Conservation (phyloP, 768 basidiomycete species). For the Leccinum truebloodii region DNA sequence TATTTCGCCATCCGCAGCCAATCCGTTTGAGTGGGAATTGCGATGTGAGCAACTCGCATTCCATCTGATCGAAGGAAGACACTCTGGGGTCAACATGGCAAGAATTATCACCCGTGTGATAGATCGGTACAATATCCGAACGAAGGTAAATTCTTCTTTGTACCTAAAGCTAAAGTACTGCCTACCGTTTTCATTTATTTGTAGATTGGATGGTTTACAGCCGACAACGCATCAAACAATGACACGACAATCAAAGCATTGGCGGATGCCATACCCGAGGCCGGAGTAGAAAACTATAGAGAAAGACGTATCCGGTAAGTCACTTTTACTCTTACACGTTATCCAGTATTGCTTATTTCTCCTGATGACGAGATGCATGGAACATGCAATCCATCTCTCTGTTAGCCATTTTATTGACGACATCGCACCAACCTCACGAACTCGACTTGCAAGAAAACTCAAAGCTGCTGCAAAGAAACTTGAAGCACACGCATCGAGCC, state of each 20-base stretch:
- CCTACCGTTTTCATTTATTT: neutral
- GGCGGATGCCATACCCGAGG: neutral
- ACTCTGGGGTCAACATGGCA: neutral
- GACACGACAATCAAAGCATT: neutral
- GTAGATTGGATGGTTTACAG: constrained; percentile 5
- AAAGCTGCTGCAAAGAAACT: too few relatives aligned
- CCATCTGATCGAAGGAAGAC: neutral
- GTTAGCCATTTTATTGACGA: too few relatives aligned
- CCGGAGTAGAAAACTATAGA: neutral
- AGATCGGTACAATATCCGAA: neutral
- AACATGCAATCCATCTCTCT: too few relatives aligned
- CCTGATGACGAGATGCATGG: too few relatives aligned
- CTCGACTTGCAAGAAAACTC: too few relatives aligned
- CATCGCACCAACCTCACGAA: too few relatives aligned
- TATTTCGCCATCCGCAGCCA: neutral
- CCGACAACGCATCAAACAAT: constrained; percentile 4
- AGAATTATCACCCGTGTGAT: neutral
- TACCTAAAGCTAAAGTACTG: neutral
- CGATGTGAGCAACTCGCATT: neutral
- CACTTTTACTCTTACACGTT: too few relatives aligned
- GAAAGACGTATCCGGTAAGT: neutral
- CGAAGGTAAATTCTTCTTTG: neutral
- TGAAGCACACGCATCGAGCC: too few relatives aligned
- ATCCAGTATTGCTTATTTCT: too few relatives aligned
- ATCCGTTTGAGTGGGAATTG: neutral